phyloP scores from a whole-genome alignment of 108 stramenopile species.

The Mediolabrus comicus region DNA sequence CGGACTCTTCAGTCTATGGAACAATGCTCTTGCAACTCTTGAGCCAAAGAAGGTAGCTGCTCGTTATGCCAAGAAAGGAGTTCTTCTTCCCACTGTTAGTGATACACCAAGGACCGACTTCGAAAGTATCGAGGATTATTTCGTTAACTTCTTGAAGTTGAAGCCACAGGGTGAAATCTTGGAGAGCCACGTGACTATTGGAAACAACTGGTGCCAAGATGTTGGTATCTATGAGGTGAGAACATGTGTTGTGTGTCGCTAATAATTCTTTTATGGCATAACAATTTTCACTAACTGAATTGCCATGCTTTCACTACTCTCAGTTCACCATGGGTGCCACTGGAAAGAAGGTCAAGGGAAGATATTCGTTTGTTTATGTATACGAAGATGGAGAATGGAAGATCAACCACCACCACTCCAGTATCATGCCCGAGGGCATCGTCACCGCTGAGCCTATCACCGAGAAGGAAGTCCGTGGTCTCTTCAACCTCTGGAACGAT shows the following conservation, averaged over 20 bases:
- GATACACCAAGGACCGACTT: conserved; percentile 58
- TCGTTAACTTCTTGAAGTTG: conserved; percentile 50
- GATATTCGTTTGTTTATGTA: conserved; percentile 64
- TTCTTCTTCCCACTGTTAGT: conserved; percentile 50
- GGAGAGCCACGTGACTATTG: conserved; percentile 48
- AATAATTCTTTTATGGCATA: not conserved
- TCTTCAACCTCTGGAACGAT: conserved; percentile 50
- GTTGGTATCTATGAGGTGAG: conserved; percentile 56
- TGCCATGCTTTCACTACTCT: not conserved
- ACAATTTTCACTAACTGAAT: not conserved
- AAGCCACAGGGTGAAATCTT: conserved; percentile 61
- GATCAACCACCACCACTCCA: conserved; percentile 67
- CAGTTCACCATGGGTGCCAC: conserved; percentile 55
- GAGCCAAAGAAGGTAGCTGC: conserved; percentile 42
- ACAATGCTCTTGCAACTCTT: conserved; percentile 59
- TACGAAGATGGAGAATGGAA: conserved; percentile 73
- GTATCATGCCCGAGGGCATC: conserved; percentile 51
- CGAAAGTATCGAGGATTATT: conserved; percentile 54
- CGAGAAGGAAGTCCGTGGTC: conserved; percentile 24
- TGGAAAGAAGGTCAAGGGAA: conserved; percentile 50
- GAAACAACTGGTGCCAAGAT: conserved; percentile 59
- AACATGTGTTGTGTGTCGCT: not conserved
- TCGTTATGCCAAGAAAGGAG: conserved; percentile 45
- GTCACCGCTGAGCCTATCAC: conserved; percentile 34
- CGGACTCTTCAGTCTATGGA: conserved; percentile 58